Evolutionary conservation across 768 basidiomycete species (phyloP).

Genomic region (Mycena alexandri): DNA sequence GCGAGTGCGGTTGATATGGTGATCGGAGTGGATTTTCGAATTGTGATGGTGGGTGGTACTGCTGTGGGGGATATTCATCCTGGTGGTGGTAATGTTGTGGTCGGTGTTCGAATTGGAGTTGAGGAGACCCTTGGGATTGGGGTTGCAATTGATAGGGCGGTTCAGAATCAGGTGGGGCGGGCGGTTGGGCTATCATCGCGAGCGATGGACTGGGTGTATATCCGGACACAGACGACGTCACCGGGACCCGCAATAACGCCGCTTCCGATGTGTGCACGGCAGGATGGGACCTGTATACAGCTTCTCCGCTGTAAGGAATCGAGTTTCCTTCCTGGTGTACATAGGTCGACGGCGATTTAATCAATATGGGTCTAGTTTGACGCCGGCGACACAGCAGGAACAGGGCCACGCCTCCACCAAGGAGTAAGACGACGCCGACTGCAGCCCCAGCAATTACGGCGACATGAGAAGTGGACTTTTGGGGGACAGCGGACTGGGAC

Average conservation of each 20-base stretch:
- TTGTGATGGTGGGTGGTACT: no score
- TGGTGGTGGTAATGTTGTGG: neutral
- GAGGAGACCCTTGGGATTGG: no score
- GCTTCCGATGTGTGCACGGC: constrained; percentile 9
- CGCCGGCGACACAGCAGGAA: neutral
- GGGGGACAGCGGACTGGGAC: neutral
- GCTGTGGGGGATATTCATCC: neutral
- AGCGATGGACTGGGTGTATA: neutral
- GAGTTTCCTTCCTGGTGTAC: neutral
- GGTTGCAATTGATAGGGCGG: no score
- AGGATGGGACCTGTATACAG: neutral
- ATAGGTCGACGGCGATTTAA: neutral
- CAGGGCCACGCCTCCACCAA: neutral
- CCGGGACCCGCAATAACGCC: constrained; percentile 4
- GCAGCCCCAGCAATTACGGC: constrained; percentile 19
- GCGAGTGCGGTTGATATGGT: no score
- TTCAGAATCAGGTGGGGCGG: no score
- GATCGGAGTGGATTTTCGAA: no score
- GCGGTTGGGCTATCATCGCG: no score
- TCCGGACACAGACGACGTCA: neutral
- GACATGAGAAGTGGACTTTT: constrained; percentile 10
- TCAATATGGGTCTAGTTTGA: neutral
- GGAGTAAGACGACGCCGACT: constrained; percentile 4
- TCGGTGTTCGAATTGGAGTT: neutral
- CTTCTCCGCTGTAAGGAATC: neutral